Percentiles rank a stretch among this genome's conserved stretches.
Evolutionary conservation across 1,139 yeast genomes (phyloP).

Genomic region (Magnusiomyces tetraspermus): DNA sequence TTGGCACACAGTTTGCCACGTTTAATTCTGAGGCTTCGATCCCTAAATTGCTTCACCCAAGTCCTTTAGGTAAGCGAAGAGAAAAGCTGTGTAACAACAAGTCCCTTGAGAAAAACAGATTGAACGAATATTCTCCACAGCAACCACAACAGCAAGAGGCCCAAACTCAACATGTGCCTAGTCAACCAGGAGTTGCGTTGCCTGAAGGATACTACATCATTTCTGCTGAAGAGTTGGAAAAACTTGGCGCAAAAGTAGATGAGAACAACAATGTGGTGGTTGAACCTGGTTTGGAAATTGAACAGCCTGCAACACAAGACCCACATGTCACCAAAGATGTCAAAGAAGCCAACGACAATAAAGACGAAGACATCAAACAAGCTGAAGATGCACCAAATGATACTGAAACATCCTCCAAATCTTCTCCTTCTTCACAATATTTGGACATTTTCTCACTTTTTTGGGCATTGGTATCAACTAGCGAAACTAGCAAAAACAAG

Average conservation of each 20-base stretch:
- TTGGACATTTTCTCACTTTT: constrained; percentile 17
- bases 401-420: constrained; percentile 5
- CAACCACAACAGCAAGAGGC: background rate
- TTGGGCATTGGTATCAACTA: constrained; percentile 23
- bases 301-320: too few species aligned
- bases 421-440: constrained; percentile 5
- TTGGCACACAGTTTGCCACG: background rate
- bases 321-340: too few species aligned
- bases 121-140: too few species aligned
- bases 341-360: too few species aligned
- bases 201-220: constrained; percentile 1
- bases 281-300: too few species aligned
- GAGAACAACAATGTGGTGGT: background rate
- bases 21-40: background rate
- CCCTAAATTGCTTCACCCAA: background rate
- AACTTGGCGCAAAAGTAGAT: background rate
- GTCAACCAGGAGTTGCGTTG: background rate
- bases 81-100: background rate
- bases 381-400: constrained; percentile 21
- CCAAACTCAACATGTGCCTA: background rate
- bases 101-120: too few species aligned
- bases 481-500: constrained; percentile 13
- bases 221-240: constrained; percentile 1
- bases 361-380: constrained; percentile 26
- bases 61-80: background rate